Base-by-base conservation (phyloP, 2,329 filamentous ascomycete genomes). In the Fusarium luffae region DNA sequence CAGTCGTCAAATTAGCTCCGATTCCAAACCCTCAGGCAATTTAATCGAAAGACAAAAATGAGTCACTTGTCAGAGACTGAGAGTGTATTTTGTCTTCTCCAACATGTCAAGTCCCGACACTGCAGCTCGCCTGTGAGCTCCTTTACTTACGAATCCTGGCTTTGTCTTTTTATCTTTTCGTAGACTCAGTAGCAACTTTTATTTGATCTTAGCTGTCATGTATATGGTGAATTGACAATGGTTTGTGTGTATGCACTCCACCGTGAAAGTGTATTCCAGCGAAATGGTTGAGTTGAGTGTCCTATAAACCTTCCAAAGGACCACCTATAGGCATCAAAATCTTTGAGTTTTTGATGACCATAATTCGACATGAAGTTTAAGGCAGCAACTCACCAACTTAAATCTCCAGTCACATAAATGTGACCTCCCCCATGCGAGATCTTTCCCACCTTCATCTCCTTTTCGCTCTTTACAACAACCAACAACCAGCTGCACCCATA, bases 11-110 rank as follows among this genome's bases (percentile, higher is more conserved):
- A 12, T n/a, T 18, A 37, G 18, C 34, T n/a, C 4, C 18, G 5
- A n/a, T n/a, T 12, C 3, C 5, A 37, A 12, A 1, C 0, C 4
- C 0, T 4, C 10, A 12, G 2, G 10, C 2, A 37, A 11, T 0
- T n/a, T 37, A 7, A 37, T 37, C 5, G 18, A 37, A 0, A 37
- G 5, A 7, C 18, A n/a, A 5, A 7, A 11, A 37, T 37, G 6
- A 7, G 10, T 4, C 34, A n/a, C 18, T 37, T 37, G 9, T 37
- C 16, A 18, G 32, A 37, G 32, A 18, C 16, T 37, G 16, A 37
- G 16, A 37, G 16, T 37, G 16, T 37, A 18, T 18, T 5, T 37
- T 18, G 5, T 37, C 32, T 37, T 37, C 16, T 37, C 16, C 5
- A 37, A 10, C 9, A 18, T 37, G 9, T 1, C 32, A 16, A 11